Base-by-base conservation (phyloP, 345 rosid genomes). In the Erucastrum elatum region DNA sequence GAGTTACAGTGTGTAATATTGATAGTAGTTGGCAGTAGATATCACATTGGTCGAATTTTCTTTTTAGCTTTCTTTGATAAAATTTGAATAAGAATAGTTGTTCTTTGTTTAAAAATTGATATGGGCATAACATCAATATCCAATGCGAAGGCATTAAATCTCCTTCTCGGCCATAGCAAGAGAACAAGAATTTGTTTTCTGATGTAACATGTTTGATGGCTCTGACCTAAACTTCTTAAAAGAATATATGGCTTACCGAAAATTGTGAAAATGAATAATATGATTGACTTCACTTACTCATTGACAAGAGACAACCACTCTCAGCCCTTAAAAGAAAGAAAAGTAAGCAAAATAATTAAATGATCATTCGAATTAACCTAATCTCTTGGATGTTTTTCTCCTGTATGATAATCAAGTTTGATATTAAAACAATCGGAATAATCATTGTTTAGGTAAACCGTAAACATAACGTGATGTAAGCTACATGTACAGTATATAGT, bases 1-100 rank as follows among this genome's bases (percentile, higher is more conserved):
- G 49, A 41, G 9, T 41, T 10, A 46, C 53, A 46, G 5, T 11
- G 53, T 11, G 16, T 34, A 11, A 53, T 74, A 74, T 49, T 64
- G 33, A 4, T 4, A 51, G 53, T 75, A 66, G 78, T 75, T 75
- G n/a, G 71, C 6, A 58, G n/a, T 66, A 75, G 72, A 66, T 66
- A 39, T 29, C 31, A 29, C 21, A 37, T 69, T 16, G 4, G 65
- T 34, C 30, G 41, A 37, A 37, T 6, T 9, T 9, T 2, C 0
- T 9, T 41, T 9, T 41, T 41, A 37, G 41, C n/a, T 41, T 41
- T 41, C 12, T 41, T 9, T 41, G 10, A 10, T 37, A 7, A 37
- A 66, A 37, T 8, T 30, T 6, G 6, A 41, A 30, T 31, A 34
- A 53, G 71, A 30, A 76, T 21, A 21, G 21, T 21, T 21, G 21